Evolutionary conservation across 2,329 filamentous ascomycete species (phyloP), one percentile per base, ranked within the genome.

Genomic region (Myriosclerotinia curreyana): DNA sequence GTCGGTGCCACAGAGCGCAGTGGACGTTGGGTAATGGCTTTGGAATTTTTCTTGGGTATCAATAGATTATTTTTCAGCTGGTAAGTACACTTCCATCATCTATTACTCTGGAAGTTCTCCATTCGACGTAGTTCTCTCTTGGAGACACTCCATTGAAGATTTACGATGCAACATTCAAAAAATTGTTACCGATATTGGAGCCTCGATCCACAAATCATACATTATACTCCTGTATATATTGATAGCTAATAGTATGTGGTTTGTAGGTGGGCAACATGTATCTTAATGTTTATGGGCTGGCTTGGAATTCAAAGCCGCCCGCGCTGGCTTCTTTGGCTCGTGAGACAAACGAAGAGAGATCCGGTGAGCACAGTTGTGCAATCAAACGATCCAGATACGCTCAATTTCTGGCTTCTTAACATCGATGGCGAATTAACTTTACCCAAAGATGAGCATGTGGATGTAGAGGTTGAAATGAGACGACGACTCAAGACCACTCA

Each of bases 391-490:
- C 68, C 70, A 22, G 68, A 76, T 38, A 72, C 75, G 2, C 71
- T 79, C 25, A 81, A 84, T 65, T 86, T 85, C 68, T 85, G 80
- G 78, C 77, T 84, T 46, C 69, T 82, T 4, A 79, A 78, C 11
- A 79, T 81, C 46, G 79, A 84, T 51, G 84, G 82, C 5, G 78
- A 80, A 65, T 76, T 85, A 38, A 77, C 79, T 31, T 77, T 88
- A 34, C 83, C 87, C 2, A 81, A 80, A 25, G 81, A 84, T 67
- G 82, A 88, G 42, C 81, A 86, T 44, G 84, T 92, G 36, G 93
- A 98, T 71, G 86, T 97, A 2, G 94, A 97, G 76, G 81, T 80
- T 1, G 91, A 95, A 74, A 86, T 93, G 69, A 85, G 91, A 69
- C 84, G 84, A 62, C 81, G 86, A 56, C 78, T 89, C 38, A 76